phyloP scores from a whole-genome alignment of 2,329 filamentous ascomycete species.

The Ophiostoma sp. region DNA sequence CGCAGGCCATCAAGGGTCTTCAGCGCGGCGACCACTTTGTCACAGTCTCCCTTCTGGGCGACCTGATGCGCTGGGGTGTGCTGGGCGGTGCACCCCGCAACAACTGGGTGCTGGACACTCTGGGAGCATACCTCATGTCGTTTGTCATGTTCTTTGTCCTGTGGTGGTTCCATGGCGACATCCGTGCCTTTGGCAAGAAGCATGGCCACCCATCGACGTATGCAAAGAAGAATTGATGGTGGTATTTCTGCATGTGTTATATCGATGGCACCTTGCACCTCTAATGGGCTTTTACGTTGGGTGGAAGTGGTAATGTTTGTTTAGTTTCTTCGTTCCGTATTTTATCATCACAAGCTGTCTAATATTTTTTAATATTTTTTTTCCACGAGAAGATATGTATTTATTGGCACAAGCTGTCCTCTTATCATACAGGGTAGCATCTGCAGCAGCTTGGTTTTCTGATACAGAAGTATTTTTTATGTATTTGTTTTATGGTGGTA shows the following conservation, averaged over 20 bases:
- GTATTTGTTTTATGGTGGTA: no score
- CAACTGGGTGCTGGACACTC: constrained; percentile 55
- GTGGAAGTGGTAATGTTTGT: background rate
- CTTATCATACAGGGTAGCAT: no score
- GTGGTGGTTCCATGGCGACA: constrained; percentile 52
- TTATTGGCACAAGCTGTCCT: no score
- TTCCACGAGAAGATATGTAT: no score
- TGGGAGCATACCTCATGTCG: constrained; percentile 50
- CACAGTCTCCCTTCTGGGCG: constrained; percentile 66
- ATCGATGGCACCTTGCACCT: background rate
- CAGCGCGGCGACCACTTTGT: constrained; percentile 78
- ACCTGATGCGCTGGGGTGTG: constrained; percentile 61
- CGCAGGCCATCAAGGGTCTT: constrained; percentile 62
- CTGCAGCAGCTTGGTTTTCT: no score
- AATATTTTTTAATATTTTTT: no score
- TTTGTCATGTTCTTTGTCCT: constrained; percentile 56
- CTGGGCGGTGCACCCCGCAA: constrained; percentile 54
- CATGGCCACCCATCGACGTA: constrained; percentile 54
- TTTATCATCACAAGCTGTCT: no score
- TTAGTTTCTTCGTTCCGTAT: background rate
- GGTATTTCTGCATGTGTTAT: background rate
- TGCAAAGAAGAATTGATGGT: background rate
- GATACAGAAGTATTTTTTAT: no score
- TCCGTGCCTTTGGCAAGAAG: constrained; percentile 51
- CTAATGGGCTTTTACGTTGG: background rate